Evolutionary conservation across 805 yeast genomes (phyloP), one percentile per base, ranked within the genome.

Genomic region (Starmerella apis): DNA sequence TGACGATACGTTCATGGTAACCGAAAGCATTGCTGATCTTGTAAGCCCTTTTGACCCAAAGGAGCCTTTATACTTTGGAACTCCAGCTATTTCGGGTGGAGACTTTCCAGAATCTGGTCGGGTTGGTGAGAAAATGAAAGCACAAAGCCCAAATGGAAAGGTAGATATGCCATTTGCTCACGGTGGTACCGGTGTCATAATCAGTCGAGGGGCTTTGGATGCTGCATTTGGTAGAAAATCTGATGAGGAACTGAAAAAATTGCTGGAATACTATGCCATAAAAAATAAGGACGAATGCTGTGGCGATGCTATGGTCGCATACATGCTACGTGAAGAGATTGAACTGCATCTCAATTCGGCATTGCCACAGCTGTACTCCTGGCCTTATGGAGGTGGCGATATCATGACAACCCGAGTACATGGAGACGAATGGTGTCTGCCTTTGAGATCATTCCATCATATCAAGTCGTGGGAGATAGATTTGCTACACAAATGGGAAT

Each of bases 181-280:
- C 46, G 70, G 70, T 18, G 71, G 70, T 4, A 51, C 63, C 1
- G 70, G 68, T 9, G 62, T 64, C 4, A 59, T 64, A 3, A 51
- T 67, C 27, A 63, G 68, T 6, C 53, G 56, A 3, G 64, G 61
- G 1, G 62, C 68, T 7, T 52, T 65, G 56, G 55, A 57, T n/a
- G 46, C 44, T 7, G 33, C 24, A 7, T 56, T 62, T 20, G 56
- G 65, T 4, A 18, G 33, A 3, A 25, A 27, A 16, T 16, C 33
- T 25, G 62, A 16, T 47, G 48, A 28, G 16, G 32, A 36, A 28
- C 24, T 43, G n/a, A 47, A 38, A 14, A 7, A 50, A 5, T n/a
- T 54, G 22, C 14, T 41, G 4, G 56, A 55, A 14, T 45, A 53
- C 43, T 63, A 54, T 30, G 63, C 63, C 11, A 52, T 51, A 2